A percentile compares a stretch with the other conserved stretches of the same genome.
phyloP scores from a whole-genome alignment of 305 asterid species.

The Fraxinus angustifolia region DNA sequence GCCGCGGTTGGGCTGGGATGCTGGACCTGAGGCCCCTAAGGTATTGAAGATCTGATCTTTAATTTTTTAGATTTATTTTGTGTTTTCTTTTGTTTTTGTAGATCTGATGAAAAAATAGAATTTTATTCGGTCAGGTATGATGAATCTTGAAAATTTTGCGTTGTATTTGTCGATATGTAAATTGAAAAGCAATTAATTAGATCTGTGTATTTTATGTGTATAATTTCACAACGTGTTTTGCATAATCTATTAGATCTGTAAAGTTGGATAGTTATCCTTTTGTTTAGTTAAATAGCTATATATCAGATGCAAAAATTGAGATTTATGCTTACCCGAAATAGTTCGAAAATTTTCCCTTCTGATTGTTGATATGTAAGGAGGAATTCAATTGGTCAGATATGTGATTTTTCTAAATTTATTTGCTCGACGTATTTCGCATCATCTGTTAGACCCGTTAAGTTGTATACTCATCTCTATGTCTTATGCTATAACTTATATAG shows the following conservation, averaged over 20 bases:
- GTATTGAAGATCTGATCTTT: conserved; percentile 16
- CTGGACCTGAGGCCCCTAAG: conserved; percentile 30
- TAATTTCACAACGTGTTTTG: not conserved
- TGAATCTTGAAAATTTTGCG: not conserved
- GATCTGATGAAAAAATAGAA: conserved; percentile 17
- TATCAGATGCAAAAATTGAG: not conserved
- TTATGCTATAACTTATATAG: not conserved
- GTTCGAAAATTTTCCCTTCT: not conserved
- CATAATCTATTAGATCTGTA: not conserved
- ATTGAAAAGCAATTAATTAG: not conserved
- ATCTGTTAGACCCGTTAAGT: not conserved
- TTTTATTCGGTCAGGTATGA: conserved; percentile 26
- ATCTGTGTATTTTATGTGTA: not conserved
- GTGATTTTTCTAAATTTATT: not conserved
- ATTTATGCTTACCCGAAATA: not conserved
- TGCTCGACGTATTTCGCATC: not conserved
- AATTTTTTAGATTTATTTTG: not conserved
- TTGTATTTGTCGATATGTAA: not conserved
- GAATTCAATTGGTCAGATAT: not conserved
- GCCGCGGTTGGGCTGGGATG: conserved; percentile 51
- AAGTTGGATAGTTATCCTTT: not conserved
- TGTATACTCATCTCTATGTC: not conserved
- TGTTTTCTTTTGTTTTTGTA: conserved; percentile 19
- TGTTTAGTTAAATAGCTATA: not conserved
- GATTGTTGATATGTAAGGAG: not conserved